Conservation (phyloP, 768 basidiomycete genomes). For the Crucibulum laeve region DNA sequence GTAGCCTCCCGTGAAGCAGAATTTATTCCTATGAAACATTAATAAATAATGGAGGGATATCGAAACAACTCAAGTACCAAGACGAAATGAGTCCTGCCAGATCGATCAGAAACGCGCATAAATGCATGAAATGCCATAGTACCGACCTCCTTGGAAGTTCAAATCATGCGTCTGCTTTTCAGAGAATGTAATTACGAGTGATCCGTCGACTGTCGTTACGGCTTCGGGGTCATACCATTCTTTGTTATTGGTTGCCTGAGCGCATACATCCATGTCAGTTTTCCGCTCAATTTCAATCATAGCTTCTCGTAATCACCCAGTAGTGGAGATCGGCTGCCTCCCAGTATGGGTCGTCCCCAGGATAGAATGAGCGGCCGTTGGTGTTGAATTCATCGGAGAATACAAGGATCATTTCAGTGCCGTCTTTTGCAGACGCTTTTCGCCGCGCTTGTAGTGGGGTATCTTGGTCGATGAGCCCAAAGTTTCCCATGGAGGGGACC, state of each 20-base stretch:
- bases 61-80: constrained; percentile 23
- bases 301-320: constrained; percentile 44
- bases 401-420: constrained; percentile 51
- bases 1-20: constrained; percentile 80
- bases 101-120: constrained; percentile 23
- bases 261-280: not conserved
- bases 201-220: constrained; percentile 65
- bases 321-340: constrained; percentile 77
- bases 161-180: constrained; percentile 58
- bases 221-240: constrained; percentile 89
- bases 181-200: constrained; percentile 65
- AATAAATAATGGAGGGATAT: not conserved
- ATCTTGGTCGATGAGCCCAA: constrained; percentile 54
- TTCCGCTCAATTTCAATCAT: not conserved
- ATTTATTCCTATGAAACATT: constrained; percentile 63
- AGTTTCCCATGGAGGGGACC: constrained; percentile 61
- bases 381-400: constrained; percentile 83
- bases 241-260: constrained; percentile 56
- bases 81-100: constrained; percentile 36
- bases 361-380: constrained; percentile 73
- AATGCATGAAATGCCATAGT: not conserved
- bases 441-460: constrained; percentile 55
- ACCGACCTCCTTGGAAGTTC: constrained; percentile 59
- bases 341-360: constrained; percentile 85
- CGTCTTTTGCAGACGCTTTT: constrained; percentile 54